Conservation (phyloP, 78 protist genomes). For the Tieghemostelium lacteum region DNA sequence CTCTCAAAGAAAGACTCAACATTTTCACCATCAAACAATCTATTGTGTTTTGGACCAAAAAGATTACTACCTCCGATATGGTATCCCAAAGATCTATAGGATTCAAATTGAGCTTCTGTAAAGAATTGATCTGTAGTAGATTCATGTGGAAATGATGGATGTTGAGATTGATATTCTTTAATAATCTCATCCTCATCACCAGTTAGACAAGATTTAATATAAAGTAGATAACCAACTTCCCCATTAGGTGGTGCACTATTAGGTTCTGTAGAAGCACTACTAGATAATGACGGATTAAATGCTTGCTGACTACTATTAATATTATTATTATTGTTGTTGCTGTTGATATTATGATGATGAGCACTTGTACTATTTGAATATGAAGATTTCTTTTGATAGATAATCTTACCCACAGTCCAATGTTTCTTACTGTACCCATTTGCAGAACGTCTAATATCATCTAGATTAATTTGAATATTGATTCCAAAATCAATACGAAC, state of each 20-base stretch:
- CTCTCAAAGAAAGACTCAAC: constrained; percentile 60
- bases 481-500: constrained; percentile 78
- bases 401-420: constrained; percentile 79
- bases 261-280: too few species aligned
- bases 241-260: constrained; percentile 71
- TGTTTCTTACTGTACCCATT: constrained; percentile 65
- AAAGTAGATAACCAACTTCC: constrained; percentile 65
- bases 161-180: constrained; percentile 78
- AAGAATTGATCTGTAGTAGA: constrained; percentile 81
- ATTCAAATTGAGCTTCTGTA: constrained; percentile 74
- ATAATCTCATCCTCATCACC: constrained; percentile 78
- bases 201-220: constrained; percentile 65
- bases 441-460: constrained; percentile 55
- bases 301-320: not conserved
- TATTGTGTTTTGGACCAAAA: constrained; percentile 62
- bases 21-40: constrained; percentile 60
- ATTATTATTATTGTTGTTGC: not conserved
- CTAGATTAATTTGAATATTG: constrained; percentile 72
- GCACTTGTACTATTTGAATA: too few species aligned
- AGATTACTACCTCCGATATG: constrained; percentile 58
- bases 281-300: too few species aligned
- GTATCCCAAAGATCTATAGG: constrained; percentile 64
- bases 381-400: constrained; percentile 69
- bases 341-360: not conserved
- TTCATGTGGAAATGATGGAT: constrained; percentile 78